Evolutionary conservation across 139 green algal species (phyloP), one percentile per base, ranked within the genome.

Genomic region (Chlamydomonas applanata): DNA sequence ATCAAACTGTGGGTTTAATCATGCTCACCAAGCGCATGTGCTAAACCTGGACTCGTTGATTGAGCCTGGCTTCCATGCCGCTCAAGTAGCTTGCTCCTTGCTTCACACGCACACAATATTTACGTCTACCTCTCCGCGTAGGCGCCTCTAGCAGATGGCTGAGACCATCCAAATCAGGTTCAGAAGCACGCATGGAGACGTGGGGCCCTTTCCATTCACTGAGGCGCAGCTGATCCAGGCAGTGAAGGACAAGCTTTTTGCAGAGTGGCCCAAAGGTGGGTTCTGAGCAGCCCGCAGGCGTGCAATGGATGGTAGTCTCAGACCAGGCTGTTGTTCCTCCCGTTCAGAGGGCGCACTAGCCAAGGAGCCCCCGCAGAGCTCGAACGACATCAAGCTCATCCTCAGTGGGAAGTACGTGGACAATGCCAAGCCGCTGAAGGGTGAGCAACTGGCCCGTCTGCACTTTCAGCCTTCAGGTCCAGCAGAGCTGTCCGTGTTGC

Each of bases 371-470:
- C 81, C 81, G 2, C 29, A 22, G 1, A 64, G 66, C 16, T 13
- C 65, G 0, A 34, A 46, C 17, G 78, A 89, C 32, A 70, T 89
- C 49, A 86, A 78, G 65, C 65, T 87, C 7, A 87, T 87, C 11
- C 46, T 84, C 0, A 72, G 46, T n/a, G 84, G 84, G 2, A 89
- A 89, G 40, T 89, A 81, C 19, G 33, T 86, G 7, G 81, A 87
- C 30, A 54, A 44, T 4, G 57, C 34, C 9, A 81, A 85, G 32
- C 44, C 54, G 20, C 56, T 89, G 9, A 79, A 77, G 77, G 84
- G 81, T 83, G n/a, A 66, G 11, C 3, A 9, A 35, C 59, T 40
- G 9, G 35, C 22, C 3, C n/a, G 4, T 4, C 34, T 30, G 25
- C 59, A 40, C 24, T 25, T 3, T 35, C n/a, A 24, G 59, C 35